phyloP scores from a whole-genome alignment of 2,329 filamentous ascomycete genomes.

The Penicillium sp. region DNA sequence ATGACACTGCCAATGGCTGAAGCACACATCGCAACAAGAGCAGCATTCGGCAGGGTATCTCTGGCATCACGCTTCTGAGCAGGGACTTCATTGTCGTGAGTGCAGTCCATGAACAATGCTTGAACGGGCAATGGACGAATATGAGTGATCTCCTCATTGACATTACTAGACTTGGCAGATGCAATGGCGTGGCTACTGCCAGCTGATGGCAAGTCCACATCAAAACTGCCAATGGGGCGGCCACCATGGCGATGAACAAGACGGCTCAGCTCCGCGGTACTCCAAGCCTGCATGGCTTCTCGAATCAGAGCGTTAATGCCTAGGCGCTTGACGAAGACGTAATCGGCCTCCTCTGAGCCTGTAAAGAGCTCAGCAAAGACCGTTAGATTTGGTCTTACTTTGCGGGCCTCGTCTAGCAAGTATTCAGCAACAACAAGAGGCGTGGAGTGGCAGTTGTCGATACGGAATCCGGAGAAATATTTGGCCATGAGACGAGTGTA shows the following conservation, averaged over 20 bases:
- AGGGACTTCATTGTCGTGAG: constrained; percentile 94
- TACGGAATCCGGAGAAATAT: constrained; percentile 90
- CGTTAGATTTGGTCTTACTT: constrained; percentile 79
- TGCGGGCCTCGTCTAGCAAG: constrained; percentile 87
- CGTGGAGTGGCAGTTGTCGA: constrained; percentile 97
- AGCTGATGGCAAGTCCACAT: constrained; percentile 77
- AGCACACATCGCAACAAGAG: constrained; percentile 91
- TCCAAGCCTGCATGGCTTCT: constrained; percentile 98
- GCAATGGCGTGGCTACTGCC: constrained; percentile 47
- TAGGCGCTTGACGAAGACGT: constrained; percentile 87
- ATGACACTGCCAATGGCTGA: constrained; percentile 94
- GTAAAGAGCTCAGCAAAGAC: constrained; percentile 95
- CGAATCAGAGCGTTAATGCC: constrained; percentile 88
- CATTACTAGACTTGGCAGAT: constrained; percentile 27
- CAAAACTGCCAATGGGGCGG: constrained; percentile 92
- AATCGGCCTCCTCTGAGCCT: constrained; percentile 92
- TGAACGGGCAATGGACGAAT: constrained; percentile 87
- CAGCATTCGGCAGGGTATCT: constrained; percentile 90
- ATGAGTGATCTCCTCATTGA: constrained; percentile 63
- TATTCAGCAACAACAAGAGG: constrained; percentile 91
- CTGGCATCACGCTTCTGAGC: constrained; percentile 91
- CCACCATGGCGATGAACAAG: constrained; percentile 92
- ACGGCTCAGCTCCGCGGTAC: constrained; percentile 83
- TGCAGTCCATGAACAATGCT: constrained; percentile 98
- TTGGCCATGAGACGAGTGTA: constrained; percentile 91